These are phyloP conservation scores for Aspergillus tamarii DNA, from an alignment of 2,329 filamentous ascomycete species.

Conservation along the genomic window DNA sequence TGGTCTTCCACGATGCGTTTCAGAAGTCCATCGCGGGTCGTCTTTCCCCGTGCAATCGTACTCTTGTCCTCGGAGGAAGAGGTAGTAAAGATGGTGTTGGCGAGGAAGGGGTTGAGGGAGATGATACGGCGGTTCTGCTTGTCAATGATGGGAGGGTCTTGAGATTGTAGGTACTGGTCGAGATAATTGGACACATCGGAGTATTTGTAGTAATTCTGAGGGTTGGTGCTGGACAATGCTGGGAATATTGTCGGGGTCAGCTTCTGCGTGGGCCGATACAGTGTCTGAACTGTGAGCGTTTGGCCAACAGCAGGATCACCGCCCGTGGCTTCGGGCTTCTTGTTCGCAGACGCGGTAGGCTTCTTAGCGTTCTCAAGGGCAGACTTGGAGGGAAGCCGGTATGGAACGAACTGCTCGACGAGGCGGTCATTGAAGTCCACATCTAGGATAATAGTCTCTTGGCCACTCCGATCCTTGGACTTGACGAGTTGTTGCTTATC, in stretches of 20 bases:
- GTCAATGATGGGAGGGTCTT: conserved; percentile 56
- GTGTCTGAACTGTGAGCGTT: conserved; percentile 51
- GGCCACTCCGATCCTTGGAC: conserved; percentile 65
- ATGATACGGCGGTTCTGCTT: conserved; percentile 64
- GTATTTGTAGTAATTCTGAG: conserved; percentile 61
- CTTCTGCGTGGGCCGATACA: conserved; percentile 62
- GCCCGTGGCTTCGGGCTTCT: conserved; percentile 30
- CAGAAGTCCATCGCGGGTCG: conserved; percentile 63
- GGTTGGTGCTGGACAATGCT: conserved; percentile 49
- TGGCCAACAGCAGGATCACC: conserved; percentile 49
- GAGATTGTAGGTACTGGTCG: conserved; percentile 61
- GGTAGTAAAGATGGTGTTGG: conserved; percentile 63
- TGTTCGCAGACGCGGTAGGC: conserved; percentile 29
- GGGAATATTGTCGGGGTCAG: conserved; percentile 59
- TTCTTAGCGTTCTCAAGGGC: conserved; percentile 46
- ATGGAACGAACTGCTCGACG: conserved; percentile 62
- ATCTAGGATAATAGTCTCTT: conserved; percentile 66
- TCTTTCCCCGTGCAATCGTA: conserved; percentile 59
- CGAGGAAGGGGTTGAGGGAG: conserved; percentile 64
- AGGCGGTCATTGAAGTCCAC: conserved; percentile 64
- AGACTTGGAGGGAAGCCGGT: conserved; percentile 64
- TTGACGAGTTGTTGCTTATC: conserved; percentile 67
- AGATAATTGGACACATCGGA: conserved; percentile 62
- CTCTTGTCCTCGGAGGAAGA: conserved; percentile 57
- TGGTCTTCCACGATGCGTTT: conserved; percentile 59